Conservation (phyloP, 148 eudicot genomes). For the Camellia japonica region DNA sequence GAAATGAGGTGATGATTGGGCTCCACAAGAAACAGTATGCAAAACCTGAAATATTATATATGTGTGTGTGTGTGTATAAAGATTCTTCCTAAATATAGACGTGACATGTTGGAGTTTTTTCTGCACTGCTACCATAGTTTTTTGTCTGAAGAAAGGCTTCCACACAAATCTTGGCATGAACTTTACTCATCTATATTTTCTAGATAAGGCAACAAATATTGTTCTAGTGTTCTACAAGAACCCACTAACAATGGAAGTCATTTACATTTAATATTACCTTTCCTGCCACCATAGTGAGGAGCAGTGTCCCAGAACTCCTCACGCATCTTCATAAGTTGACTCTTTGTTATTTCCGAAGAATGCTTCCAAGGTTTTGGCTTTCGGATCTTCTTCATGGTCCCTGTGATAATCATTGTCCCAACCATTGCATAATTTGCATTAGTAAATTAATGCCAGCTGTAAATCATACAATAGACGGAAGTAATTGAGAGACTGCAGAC, state of each 20-base stretch:
- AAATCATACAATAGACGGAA: too few species aligned
- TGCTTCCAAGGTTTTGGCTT: slow-evolving; percentile 66
- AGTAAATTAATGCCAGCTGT: not conserved
- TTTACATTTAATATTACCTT: slow-evolving; percentile 31
- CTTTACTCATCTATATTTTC: slow-evolving; percentile 4
- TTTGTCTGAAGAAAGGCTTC: not conserved
- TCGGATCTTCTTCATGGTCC: slow-evolving; percentile 34
- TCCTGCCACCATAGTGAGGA: slow-evolving; percentile 59
- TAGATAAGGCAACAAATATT: not conserved
- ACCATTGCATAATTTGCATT: not conserved
- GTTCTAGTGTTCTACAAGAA: not conserved
- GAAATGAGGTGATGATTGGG: not conserved
- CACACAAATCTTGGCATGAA: not conserved
- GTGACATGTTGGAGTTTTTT: not conserved
- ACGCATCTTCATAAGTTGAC: slow-evolving; percentile 46
- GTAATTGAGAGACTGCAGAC: too few species aligned
- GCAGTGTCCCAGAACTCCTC: slow-evolving; percentile 70
- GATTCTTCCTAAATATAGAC: not conserved
- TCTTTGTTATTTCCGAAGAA: slow-evolving; percentile 45
- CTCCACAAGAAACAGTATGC: not conserved
- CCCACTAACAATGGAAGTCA: not conserved
- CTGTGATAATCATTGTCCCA: slow-evolving; percentile 2
- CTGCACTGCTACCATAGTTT: not conserved
- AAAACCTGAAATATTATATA: not conserved
- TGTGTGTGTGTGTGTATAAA: not conserved